These are phyloP conservation scores for Yarrowia sp. DNA, from an alignment of 805 yeast species.

Conservation along the genomic window DNA sequence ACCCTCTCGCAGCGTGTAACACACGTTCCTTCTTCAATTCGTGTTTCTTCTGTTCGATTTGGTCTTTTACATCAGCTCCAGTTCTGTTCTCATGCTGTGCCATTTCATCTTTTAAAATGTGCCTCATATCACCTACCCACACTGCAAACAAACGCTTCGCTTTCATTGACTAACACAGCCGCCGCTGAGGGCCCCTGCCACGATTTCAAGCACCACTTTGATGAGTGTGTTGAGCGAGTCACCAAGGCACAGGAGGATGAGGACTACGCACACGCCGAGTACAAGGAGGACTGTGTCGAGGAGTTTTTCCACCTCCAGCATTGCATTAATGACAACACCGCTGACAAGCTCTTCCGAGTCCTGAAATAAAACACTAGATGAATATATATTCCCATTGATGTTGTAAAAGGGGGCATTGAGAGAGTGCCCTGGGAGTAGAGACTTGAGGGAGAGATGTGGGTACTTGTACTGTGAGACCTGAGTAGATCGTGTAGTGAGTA, in stretches of 20 bases:
- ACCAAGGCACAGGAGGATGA: conserved; percentile 84
- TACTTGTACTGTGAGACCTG: too few relatives aligned
- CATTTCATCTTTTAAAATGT: too few relatives aligned
- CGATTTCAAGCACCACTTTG: conserved; percentile 83
- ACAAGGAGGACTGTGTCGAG: conserved; percentile 98
- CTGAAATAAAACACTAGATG: conserved; percentile 38
- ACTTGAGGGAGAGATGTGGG: background rate
- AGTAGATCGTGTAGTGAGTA: too few relatives aligned
- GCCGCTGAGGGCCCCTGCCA: conserved; percentile 75
- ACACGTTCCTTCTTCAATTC: too few relatives aligned
- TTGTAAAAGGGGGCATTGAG: background rate
- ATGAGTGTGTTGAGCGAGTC: conserved; percentile 95
- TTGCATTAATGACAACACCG: conserved; percentile 88
- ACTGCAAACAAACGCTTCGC: too few relatives aligned
- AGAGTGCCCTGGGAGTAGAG: too few relatives aligned
- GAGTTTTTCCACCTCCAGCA: conserved; percentile 98
- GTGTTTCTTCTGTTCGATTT: too few relatives aligned
- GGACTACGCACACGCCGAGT: conserved; percentile 75
- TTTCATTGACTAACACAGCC: conserved; percentile 51
- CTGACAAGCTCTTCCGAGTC: conserved; percentile 75
- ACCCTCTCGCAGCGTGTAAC: too few relatives aligned
- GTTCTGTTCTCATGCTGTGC: too few relatives aligned
- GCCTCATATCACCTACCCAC: too few relatives aligned
- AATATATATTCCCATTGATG: conserved; percentile 37
- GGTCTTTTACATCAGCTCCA: too few relatives aligned